A percentile compares a stretch with the other conserved stretches of the same genome.
phyloP scores from a whole-genome alignment of 805 yeast species.

The Candida corydali region DNA sequence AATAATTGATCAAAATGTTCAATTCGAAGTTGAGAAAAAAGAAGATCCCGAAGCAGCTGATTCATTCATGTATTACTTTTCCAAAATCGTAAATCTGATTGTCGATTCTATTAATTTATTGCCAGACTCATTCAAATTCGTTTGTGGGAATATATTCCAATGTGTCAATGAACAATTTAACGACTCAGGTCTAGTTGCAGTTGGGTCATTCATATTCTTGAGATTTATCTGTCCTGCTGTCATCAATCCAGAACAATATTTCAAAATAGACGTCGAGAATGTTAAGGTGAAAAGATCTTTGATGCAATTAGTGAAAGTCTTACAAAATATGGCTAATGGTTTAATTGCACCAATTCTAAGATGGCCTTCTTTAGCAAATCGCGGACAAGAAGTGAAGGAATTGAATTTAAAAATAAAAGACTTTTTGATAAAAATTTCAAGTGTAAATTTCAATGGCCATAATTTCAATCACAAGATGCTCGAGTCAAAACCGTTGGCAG shows the following conservation, averaged over 20 bases:
- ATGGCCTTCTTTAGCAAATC: constrained; percentile 51
- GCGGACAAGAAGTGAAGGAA: constrained; percentile 34
- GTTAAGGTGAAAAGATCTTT: constrained; percentile 56
- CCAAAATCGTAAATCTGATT: constrained; percentile 55
- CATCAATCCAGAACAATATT: constrained; percentile 73
- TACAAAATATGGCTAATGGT: constrained; percentile 86
- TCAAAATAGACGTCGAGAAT: constrained; percentile 23
- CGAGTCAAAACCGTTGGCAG: constrained; percentile 28
- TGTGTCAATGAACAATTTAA: constrained; percentile 59
- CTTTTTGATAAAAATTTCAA: constrained; percentile 25
- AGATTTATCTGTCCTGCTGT: constrained; percentile 88
- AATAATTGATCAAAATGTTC: constrained; percentile 44
- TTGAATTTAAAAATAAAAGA: constrained; percentile 24
- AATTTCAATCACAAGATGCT: constrained; percentile 22
- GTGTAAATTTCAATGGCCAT: constrained; percentile 9
- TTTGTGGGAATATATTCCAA: constrained; percentile 61
- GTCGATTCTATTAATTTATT: constrained; percentile 49
- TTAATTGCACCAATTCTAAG: constrained; percentile 55
- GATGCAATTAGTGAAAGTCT: constrained; percentile 73
- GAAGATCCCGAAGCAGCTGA: constrained; percentile 30
- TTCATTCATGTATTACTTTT: constrained; percentile 54
- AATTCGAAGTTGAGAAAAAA: constrained; percentile 62
- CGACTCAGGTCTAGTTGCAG: constrained; percentile 58
- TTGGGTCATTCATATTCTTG: constrained; percentile 83
- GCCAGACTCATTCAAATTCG: constrained; percentile 68